These are phyloP conservation scores for Ceriops zippeliana DNA, from an alignment of 345 rosid genomes.

Conservation along the genomic window DNA sequence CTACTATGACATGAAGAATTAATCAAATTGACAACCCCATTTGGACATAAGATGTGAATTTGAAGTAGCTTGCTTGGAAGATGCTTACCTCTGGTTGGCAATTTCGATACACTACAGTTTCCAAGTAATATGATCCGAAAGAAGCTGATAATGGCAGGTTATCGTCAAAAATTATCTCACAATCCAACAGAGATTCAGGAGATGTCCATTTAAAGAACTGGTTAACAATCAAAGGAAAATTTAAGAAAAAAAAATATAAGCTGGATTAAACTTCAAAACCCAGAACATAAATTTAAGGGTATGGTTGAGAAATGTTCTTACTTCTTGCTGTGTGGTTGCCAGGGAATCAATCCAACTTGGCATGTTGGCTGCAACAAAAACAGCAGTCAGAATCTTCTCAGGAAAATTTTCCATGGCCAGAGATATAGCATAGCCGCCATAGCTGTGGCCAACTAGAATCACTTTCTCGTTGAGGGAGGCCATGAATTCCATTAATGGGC, in stretches of 20 bases:
- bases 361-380: background rate
- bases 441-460: background rate
- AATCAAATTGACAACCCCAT: background rate
- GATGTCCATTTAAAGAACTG: conserved; percentile 19
- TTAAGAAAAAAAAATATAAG: background rate
- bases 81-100: conserved; percentile 24
- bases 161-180: conserved; percentile 9
- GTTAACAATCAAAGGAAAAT: too few relatives aligned
- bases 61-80: background rate
- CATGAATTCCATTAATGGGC: background rate
- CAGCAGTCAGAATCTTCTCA: background rate
- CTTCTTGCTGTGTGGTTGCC: background rate
- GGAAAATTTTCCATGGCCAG: background rate
- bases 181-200: conserved; percentile 12
- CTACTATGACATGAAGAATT: conserved; percentile 8
- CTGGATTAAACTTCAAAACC: background rate
- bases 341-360: background rate
- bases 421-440: background rate
- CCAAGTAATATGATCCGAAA: conserved; percentile 20
- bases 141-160: conserved; percentile 19
- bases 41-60: background rate
- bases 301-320: background rate
- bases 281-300: background rate
- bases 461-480: background rate
- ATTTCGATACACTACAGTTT: background rate